phyloP scores from a whole-genome alignment of 805 yeast species.

The Wickerhamomyces canadensis region DNA sequence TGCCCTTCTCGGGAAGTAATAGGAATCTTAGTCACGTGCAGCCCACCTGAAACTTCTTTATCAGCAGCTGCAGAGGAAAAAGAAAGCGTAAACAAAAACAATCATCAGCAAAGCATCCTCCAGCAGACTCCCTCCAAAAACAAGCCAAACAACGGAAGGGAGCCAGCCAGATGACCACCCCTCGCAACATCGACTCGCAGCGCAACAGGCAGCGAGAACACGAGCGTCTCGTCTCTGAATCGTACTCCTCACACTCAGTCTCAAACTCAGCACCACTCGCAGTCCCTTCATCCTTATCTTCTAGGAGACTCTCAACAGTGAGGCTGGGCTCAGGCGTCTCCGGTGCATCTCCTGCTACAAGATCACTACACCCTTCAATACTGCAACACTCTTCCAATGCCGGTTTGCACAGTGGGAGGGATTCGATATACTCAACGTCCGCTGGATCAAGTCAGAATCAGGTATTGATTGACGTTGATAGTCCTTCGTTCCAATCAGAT shows the following conservation, averaged over 20 bases:
- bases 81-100: not conserved
- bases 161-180: not conserved
- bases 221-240: not conserved
- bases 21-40: too few species aligned
- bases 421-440: constrained; percentile 2
- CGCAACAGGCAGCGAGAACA: not conserved
- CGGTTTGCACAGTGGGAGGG: not conserved
- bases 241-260: not conserved
- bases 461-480: constrained; percentile 13
- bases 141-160: too few species aligned
- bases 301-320: constrained; percentile 9
- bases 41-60: too few species aligned
- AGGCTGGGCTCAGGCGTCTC: constrained; percentile 6
- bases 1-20: too few species aligned
- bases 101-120: too few species aligned
- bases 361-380: not conserved
- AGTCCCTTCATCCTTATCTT: not conserved
- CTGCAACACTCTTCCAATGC: not conserved
- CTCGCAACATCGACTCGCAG: constrained; percentile 1
- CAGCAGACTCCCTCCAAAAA: too few species aligned
- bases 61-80: not conserved
- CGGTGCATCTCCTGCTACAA: constrained; percentile 1
- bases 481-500: constrained; percentile 14
- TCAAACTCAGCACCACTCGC: too few species aligned
- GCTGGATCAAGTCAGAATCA: constrained; percentile 1